These are phyloP conservation scores for Boletus vinaceobasis DNA, from an alignment of 768 basidiomycete species.

Conservation along the genomic window DNA sequence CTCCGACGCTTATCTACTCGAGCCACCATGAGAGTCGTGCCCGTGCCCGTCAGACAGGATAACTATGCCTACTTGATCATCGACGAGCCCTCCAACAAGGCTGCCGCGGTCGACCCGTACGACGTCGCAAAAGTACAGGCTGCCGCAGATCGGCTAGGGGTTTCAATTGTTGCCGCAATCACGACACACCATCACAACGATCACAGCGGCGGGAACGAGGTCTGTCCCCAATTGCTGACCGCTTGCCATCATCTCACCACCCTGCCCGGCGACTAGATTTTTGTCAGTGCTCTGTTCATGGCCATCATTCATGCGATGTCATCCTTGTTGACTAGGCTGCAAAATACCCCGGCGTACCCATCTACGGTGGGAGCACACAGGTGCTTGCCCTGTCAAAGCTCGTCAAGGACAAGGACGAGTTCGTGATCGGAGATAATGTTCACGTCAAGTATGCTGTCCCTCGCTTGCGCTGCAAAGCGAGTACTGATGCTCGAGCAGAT, in stretches of 20 bases:
- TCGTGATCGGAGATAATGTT: constrained; percentile 65
- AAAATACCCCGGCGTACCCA: constrained; percentile 44
- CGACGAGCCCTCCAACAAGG: constrained; percentile 61
- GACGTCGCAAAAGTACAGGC: constrained; percentile 67
- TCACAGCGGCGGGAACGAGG: constrained; percentile 85
- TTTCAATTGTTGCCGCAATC: constrained; percentile 66
- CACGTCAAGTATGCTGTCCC: constrained; percentile 49
- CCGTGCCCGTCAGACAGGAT: constrained; percentile 75
- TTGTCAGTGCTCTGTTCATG: constrained; percentile 24
- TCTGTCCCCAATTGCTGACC: constrained; percentile 27
- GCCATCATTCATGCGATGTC: neutral
- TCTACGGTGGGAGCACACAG: constrained; percentile 78
- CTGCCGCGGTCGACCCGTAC: constrained; percentile 79
- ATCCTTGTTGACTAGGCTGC: constrained; percentile 37
- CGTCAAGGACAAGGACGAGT: constrained; percentile 79
- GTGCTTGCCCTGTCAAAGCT: constrained; percentile 64
- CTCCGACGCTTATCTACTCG: neutral
- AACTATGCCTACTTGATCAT: constrained; percentile 86
- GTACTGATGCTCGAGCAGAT: constrained; percentile 41
- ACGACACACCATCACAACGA: constrained; percentile 94
- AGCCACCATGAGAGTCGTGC: constrained; percentile 64
- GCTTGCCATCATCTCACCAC: constrained; percentile 10
- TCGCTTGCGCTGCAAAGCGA: neutral
- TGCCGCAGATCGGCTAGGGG: constrained; percentile 58
- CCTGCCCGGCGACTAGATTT: constrained; percentile 18